phyloP scores from a whole-genome alignment of 1,139 yeast species.

The Cylindricascospora bacillispora region DNA sequence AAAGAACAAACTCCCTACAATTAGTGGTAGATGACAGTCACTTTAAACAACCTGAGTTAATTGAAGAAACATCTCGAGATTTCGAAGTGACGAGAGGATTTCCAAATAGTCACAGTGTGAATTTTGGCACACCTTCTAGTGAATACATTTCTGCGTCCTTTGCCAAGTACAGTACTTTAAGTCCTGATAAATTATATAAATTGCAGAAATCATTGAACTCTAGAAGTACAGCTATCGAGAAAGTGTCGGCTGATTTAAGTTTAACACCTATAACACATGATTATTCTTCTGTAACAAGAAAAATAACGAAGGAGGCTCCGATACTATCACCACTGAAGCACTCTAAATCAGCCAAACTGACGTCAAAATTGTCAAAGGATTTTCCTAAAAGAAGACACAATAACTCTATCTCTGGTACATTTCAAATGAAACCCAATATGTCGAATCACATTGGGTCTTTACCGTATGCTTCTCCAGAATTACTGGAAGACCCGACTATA shows the following conservation, averaged over 20 bases:
- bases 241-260: no score
- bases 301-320: background rate
- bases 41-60: constrained; percentile 24
- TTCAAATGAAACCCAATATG: background rate
- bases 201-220: constrained; percentile 17
- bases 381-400: background rate
- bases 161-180: constrained; percentile 1
- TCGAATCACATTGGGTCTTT: constrained; percentile 61
- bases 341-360: background rate
- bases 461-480: constrained; percentile 88
- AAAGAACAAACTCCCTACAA: background rate
- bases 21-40: constrained; percentile 8
- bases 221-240: constrained; percentile 20
- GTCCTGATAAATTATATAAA: background rate
- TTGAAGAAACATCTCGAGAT: constrained; percentile 4
- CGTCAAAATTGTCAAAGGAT: constrained; percentile 1
- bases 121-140: background rate
- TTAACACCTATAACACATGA: constrained; percentile 10
- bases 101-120: background rate
- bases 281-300: background rate
- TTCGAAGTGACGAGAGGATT: constrained; percentile 1
- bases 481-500: constrained; percentile 52
- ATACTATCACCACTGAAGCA: background rate
- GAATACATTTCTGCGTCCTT: background rate
- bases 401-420: background rate